Conservation (phyloP, 352 stramenopile species). For the Phytophthora pinifolia region DNA sequence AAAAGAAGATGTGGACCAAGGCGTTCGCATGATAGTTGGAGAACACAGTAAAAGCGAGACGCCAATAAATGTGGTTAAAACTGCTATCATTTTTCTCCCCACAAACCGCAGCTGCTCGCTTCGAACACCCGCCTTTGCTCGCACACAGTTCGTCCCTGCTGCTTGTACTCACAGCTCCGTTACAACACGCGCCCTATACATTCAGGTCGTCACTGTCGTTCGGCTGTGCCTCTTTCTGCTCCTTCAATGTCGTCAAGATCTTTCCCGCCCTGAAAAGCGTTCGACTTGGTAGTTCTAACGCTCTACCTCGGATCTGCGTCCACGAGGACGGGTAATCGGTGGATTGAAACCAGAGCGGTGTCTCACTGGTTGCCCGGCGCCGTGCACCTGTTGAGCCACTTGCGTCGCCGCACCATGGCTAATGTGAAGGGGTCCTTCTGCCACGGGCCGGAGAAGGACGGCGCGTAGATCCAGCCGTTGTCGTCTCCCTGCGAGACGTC, state of each 20-base stretch:
- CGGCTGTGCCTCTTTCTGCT: constrained; percentile 11
- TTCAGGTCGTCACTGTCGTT: constrained; percentile 33
- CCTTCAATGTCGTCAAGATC: constrained; percentile 11
- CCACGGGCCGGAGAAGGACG: constrained; percentile 75
- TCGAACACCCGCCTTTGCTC: neutral
- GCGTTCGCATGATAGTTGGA: constrained; percentile 61
- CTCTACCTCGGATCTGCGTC: neutral
- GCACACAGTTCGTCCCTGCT: constrained; percentile 9
- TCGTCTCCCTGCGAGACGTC: constrained; percentile 78
- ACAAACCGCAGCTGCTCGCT: constrained; percentile 14
- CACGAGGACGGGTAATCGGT: constrained; percentile 2
- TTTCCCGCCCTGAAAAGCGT: constrained; percentile 1
- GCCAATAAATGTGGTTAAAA: constrained; percentile 31
- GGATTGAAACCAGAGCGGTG: neutral
- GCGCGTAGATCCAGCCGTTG: constrained; percentile 85
- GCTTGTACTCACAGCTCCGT: constrained; percentile 12
- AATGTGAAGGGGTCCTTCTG: constrained; percentile 74
- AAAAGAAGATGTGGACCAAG: constrained; percentile 92
- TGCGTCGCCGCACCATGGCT: constrained; percentile 75
- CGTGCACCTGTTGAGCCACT: constrained; percentile 82
- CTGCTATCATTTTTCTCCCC: constrained; percentile 24
- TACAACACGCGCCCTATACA: constrained; percentile 29
- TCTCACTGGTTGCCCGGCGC: constrained; percentile 28
- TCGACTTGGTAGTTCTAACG: constrained; percentile 12
- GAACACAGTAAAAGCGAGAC: constrained; percentile 11